Conservation (phyloP, 768 basidiomycete species). For the Pleurotus ostreatus region DNA sequence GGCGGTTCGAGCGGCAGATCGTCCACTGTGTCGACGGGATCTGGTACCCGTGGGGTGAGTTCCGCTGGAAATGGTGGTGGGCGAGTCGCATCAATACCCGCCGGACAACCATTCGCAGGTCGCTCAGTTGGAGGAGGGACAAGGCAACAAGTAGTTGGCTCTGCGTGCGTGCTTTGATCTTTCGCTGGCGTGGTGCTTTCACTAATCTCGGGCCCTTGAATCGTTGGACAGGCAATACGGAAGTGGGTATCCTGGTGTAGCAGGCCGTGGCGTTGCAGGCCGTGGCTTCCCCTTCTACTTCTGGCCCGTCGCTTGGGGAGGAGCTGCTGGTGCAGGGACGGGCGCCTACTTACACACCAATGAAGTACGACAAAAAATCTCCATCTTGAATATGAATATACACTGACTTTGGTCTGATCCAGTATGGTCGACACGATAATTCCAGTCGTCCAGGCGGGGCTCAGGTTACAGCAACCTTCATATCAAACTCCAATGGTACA, state of each 20-base stretch:
- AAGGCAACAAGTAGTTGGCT: slow-evolving; percentile 34
- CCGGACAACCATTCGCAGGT: slow-evolving; percentile 34
- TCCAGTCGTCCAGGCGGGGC: slow-evolving; percentile 47
- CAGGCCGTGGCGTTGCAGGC: slow-evolving; percentile 34
- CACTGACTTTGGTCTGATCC: background rate
- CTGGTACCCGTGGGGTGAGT: slow-evolving; percentile 13
- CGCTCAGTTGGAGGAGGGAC: slow-evolving; percentile 43
- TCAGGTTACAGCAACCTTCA: slow-evolving; percentile 40
- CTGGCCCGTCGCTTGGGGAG: slow-evolving; percentile 53
- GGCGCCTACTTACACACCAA: slow-evolving; percentile 20
- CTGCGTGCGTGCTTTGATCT: slow-evolving; percentile 23
- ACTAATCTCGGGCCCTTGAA: slow-evolving; percentile 3
- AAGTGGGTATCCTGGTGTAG: slow-evolving; percentile 48
- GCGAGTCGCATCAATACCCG: slow-evolving; percentile 25
- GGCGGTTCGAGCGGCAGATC: slow-evolving; percentile 1
- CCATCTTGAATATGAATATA: too few species aligned
- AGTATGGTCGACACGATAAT: slow-evolving; percentile 44
- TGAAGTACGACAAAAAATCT: slow-evolving; percentile 31
- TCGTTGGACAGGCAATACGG: slow-evolving; percentile 39
- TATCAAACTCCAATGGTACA: slow-evolving; percentile 31
- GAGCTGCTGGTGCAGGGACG: slow-evolving; percentile 16
- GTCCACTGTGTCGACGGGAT: slow-evolving; percentile 10
- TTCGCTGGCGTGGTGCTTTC: background rate
- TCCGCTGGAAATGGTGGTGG: slow-evolving; percentile 20
- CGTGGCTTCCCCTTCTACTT: slow-evolving; percentile 49